These are phyloP conservation scores for Aspergillus hiratsukae DNA, from an alignment of 2,329 filamentous ascomycete species.

Conservation along the genomic window DNA sequence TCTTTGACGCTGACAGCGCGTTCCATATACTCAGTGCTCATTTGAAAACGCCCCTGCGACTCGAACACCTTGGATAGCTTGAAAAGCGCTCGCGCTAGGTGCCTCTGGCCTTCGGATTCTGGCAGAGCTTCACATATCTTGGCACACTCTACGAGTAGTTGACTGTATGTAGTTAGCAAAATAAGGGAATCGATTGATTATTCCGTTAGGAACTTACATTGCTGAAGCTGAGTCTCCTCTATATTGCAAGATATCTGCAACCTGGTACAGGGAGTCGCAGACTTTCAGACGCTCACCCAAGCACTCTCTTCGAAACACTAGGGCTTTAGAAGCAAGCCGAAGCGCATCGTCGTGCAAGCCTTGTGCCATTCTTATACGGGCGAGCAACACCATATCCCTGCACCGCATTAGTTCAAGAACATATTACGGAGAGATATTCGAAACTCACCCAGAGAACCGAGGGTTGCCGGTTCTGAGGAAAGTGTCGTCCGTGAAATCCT, in stretches of 20 bases:
- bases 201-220: neutral
- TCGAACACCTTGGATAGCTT: slow-evolving; percentile 5
- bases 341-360: slow-evolving; percentile 5
- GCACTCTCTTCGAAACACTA: slow-evolving; percentile 5
- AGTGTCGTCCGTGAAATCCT: slow-evolving; percentile 35
- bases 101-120: slow-evolving; percentile 9
- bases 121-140: too few relatives aligned
- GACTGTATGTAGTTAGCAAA: slow-evolving; percentile 1
- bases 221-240: slow-evolving; percentile 2
- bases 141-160: slow-evolving; percentile 8
- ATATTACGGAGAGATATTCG: too few relatives aligned
- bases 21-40: slow-evolving; percentile 3
- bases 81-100: slow-evolving; percentile 8
- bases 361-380: slow-evolving; percentile 6
- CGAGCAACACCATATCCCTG: slow-evolving; percentile 6
- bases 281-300: slow-evolving; percentile 11
- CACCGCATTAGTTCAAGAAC: neutral
- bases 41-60: neutral
- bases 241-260: neutral
- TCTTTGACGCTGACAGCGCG: neutral
- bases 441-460: slow-evolving; percentile 9
- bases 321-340: slow-evolving; percentile 6
- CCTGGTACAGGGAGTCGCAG: slow-evolving; percentile 12
- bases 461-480: slow-evolving; percentile 27
- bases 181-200: neutral